Evolutionary conservation across 164 flowering plant genomes (phyloP).

Genomic region (Kingdonia uniflora): DNA sequence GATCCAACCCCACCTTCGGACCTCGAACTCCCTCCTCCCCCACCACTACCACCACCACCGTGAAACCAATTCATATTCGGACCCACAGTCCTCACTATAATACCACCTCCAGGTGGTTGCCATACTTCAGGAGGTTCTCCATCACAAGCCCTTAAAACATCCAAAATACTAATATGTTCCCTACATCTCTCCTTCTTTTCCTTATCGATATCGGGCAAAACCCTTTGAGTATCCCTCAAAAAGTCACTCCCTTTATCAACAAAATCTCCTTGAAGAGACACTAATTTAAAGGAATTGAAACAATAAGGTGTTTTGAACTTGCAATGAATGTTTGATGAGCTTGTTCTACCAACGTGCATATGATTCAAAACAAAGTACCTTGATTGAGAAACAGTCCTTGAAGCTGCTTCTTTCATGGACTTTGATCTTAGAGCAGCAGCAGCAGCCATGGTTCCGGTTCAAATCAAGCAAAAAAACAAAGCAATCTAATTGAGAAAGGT

Average conservation of each 20-base stretch:
- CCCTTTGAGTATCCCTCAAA: background rate
- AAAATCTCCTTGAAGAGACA: slow-evolving; percentile 39
- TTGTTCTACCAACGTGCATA: slow-evolving; percentile 37
- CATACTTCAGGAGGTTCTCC: slow-evolving; percentile 88
- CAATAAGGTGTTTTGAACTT: slow-evolving; percentile 24
- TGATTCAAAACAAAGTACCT: slow-evolving; percentile 36
- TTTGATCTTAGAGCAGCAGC: slow-evolving; percentile 57
- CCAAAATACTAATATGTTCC: background rate
- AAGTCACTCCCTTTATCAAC: slow-evolving; percentile 20
- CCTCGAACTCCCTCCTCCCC: slow-evolving; percentile 19
- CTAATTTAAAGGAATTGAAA: slow-evolving; percentile 43
- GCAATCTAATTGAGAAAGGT: no score
- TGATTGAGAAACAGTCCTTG: slow-evolving; percentile 30
- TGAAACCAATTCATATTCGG: slow-evolving; percentile 12
- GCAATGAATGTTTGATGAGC: slow-evolving; percentile 22
- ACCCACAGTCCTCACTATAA: slow-evolving; percentile 22
- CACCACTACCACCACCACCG: slow-evolving; percentile 21
- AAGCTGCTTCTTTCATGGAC: slow-evolving; percentile 33
- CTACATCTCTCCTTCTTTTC: background rate
- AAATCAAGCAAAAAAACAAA: no score
- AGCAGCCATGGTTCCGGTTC: no score
- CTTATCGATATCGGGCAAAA: background rate
- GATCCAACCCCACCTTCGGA: slow-evolving; percentile 40
- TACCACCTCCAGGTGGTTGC: slow-evolving; percentile 66
- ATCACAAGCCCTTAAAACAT: slow-evolving; percentile 16